phyloP scores from a whole-genome alignment of 2,329 filamentous ascomycete genomes.

The Aspergillus novofumigatus region DNA sequence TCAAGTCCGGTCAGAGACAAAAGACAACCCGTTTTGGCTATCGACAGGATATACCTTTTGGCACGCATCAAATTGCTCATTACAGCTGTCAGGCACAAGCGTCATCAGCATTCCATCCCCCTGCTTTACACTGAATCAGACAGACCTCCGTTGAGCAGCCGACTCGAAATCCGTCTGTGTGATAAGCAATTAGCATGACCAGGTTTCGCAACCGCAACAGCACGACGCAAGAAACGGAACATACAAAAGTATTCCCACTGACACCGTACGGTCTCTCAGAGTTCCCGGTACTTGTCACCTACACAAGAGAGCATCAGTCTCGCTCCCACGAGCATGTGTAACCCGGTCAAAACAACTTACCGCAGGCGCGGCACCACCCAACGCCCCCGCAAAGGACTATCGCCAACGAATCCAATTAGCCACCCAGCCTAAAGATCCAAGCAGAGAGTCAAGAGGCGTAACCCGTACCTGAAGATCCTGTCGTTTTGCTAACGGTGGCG shows the following conservation, averaged over 20 bases:
- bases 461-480: not conserved
- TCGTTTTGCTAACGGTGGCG: slow-evolving; percentile 2
- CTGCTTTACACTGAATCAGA: not conserved
- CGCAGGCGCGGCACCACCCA: slow-evolving; percentile 7
- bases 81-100: slow-evolving; percentile 12
- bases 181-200: not conserved
- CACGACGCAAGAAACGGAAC: not conserved
- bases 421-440: not conserved
- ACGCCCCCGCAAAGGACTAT: slow-evolving; percentile 3
- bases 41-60: slow-evolving; percentile 9
- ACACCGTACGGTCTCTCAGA: slow-evolving; percentile 18
- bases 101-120: not conserved
- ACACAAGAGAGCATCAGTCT: not conserved
- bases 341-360: slow-evolving; percentile 2
- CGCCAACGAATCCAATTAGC: not conserved
- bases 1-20: not conserved
- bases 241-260: slow-evolving; percentile 21
- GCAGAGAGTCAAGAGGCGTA: not conserved
- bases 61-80: slow-evolving; percentile 19
- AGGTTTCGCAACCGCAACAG: not conserved
- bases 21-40: not conserved
- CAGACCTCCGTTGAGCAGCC: slow-evolving; percentile 19
- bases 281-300: slow-evolving; percentile 17
- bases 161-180: slow-evolving; percentile 15
- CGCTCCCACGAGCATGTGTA: not conserved